A percentile compares a stretch with the other conserved stretches of the same genome.
Conservation (phyloP, 1,139 yeast species). For the Geotrichum klebahnii region DNA sequence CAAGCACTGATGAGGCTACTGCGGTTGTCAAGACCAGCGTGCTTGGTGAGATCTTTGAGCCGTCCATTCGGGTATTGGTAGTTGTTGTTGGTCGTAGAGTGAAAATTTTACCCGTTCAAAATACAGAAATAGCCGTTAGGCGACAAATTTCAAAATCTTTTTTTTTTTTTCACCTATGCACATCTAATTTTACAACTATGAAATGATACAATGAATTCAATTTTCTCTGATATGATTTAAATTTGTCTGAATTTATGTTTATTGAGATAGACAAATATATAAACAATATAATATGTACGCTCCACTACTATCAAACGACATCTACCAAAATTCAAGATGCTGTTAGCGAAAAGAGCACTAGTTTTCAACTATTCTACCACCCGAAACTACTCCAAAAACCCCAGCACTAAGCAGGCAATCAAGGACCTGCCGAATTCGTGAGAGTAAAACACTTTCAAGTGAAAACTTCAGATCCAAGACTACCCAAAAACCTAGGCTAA, state of each 20-base stretch:
- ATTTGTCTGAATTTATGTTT: neutral
- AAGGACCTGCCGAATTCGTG: neutral
- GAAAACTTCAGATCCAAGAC: conserved; percentile 5
- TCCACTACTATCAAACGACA: conserved; percentile 30
- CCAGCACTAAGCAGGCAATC: conserved; percentile 1
- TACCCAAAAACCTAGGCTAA: conserved; percentile 6
- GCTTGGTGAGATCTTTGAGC: conserved; percentile 19
- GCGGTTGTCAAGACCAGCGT: conserved; percentile 22
- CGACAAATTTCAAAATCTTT: too few relatives aligned
- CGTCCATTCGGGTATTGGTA: conserved; percentile 10
- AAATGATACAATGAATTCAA: too few relatives aligned
- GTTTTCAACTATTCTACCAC: conserved; percentile 18
- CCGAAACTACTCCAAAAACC: conserved; percentile 21
- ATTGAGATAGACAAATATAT: neutral
- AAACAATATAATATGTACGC: conserved; percentile 21
- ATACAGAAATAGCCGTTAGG: neutral
- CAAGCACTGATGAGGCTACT: conserved; percentile 22
- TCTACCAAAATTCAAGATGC: conserved; percentile 22
- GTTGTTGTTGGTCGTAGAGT: neutral
- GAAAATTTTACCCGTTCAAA: neutral
- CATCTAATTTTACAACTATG: too few relatives aligned
- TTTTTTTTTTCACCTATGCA: too few relatives aligned
- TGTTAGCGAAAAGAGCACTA: conserved; percentile 28
- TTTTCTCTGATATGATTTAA: neutral
- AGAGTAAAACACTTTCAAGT: conserved; percentile 11